These are phyloP conservation scores for Byssothecium circinans DNA, from an alignment of 2,329 filamentous ascomycete species.

Conservation along the genomic window DNA sequence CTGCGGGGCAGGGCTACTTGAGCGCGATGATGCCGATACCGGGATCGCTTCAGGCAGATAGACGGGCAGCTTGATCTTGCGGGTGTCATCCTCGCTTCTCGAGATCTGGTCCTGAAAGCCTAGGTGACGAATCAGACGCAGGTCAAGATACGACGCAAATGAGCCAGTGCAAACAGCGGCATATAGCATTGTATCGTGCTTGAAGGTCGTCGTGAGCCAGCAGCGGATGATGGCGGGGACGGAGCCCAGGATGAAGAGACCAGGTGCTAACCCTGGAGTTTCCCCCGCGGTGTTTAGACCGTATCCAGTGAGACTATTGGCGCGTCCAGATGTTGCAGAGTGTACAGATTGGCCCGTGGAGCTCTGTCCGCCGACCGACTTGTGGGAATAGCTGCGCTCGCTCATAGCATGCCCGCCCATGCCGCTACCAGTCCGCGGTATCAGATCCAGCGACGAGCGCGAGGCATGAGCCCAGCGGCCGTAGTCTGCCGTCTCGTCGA, in stretches of 20 bases:
- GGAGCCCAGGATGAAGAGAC: conserved; percentile 81
- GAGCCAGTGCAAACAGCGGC: conserved; percentile 92
- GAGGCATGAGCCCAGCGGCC: conserved; percentile 84
- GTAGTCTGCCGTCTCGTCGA: conserved; percentile 93
- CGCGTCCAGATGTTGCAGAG: conserved; percentile 75
- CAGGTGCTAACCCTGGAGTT: conserved; percentile 75
- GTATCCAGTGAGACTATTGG: conserved; percentile 69
- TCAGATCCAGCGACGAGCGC: conserved; percentile 81
- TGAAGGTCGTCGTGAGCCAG: conserved; percentile 90
- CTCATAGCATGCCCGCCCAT: conserved; percentile 79
- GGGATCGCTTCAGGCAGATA: conserved; percentile 91
- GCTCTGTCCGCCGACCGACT: conserved; percentile 92
- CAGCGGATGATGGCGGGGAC: conserved; percentile 94
- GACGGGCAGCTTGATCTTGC: conserved; percentile 74
- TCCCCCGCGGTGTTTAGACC: conserved; percentile 79
- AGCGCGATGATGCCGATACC: conserved; percentile 71
- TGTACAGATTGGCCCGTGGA: conserved; percentile 83
- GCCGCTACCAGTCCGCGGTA: conserved; percentile 76
- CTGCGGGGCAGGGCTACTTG: conserved; percentile 72
- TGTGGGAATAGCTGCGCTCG: conserved; percentile 89
- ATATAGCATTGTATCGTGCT: conserved; percentile 84
- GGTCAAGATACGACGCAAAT: conserved; percentile 80
- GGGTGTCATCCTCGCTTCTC: conserved; percentile 64
- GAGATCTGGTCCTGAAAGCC: conserved; percentile 68
- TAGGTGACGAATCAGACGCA: conserved; percentile 72